Evolutionary conservation across 1,139 yeast species (phyloP), one percentile per base, ranked within the genome.

Genomic region (Candida sp.): DNA sequence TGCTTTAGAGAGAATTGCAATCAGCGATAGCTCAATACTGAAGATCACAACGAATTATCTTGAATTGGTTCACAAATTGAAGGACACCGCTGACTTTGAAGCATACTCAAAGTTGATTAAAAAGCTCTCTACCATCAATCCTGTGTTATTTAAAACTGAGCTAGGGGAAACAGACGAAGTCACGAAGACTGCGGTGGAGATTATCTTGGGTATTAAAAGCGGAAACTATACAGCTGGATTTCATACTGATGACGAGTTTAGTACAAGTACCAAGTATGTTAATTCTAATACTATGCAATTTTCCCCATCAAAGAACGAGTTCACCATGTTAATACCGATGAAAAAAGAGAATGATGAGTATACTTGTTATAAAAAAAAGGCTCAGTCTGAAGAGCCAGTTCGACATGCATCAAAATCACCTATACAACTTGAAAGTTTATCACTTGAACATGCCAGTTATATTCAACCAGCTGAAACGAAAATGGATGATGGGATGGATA

Each of bases 311-410:
- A 67, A 68, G 47, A 56, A 65, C 7, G 76, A 70, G 41, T 66
- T 70, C 42, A 70, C 75, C 1, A 69, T 69, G 74, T 49, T 70
- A 22, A 47, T 66, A 22, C 74, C 75, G 4, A 48, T 53, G 4
- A 46, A 49, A 41, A 54, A 56, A 40, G 54, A 47, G 5, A 44
- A 52, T 38, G 42, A 53, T 27, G 62, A 56, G 27, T 45, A 42
- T 34, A 43, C 40, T 12, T 41, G 33, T 38, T 35, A 36, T 25
- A 40, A 43, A 5, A 33, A 23, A 33, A 42, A 25, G 9, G 8
- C 32, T 6, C 8, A 6, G 29, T 6, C 29, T 25, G 9, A 9
- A 6, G 8, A 25, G 8, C 9, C 29, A 25, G 9, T 6, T 25
- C 6, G 6, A 6, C 8, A 25, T 6, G 6, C 29, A 25, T 6